Percentiles rank a stretch among this genome's conserved stretches.
phyloP scores from a whole-genome alignment of 108 stramenopile genomes.

The Nitzschia sp. region DNA sequence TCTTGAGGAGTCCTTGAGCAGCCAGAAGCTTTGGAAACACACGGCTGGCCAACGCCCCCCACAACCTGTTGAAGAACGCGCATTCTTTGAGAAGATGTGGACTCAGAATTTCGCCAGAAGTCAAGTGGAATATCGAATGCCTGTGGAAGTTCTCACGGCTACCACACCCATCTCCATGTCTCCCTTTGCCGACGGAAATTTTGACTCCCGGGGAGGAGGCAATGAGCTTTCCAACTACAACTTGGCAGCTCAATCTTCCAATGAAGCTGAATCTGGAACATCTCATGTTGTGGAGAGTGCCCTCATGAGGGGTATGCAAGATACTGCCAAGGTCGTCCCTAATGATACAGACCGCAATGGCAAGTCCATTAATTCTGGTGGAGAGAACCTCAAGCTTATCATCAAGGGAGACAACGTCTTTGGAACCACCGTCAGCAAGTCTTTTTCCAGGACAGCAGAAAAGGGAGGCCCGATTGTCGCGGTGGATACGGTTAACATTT shows the following conservation, averaged over 20 bases:
- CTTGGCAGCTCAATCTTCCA: neutral
- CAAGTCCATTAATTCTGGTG: slow-evolving; percentile 48
- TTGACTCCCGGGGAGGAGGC: slow-evolving; percentile 32
- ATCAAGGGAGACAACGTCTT: slow-evolving; percentile 80
- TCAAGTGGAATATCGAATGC: slow-evolving; percentile 76
- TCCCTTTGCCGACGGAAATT: slow-evolving; percentile 74
- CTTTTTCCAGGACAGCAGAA: slow-evolving; percentile 54
- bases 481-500: slow-evolving; percentile 80
- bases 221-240: slow-evolving; percentile 40
- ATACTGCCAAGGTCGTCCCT: neutral
- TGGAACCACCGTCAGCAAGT: slow-evolving; percentile 88
- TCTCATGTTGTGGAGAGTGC: slow-evolving; percentile 67
- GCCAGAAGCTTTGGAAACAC: slow-evolving; percentile 87
- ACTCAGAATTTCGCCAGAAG: slow-evolving; percentile 86
- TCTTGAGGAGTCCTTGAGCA: slow-evolving; percentile 79
- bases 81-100: slow-evolving; percentile 93
- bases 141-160: slow-evolving; percentile 76
- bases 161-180: slow-evolving; percentile 71
- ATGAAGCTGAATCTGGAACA: neutral
- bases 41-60: slow-evolving; percentile 92
- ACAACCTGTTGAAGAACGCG: slow-evolving; percentile 87
- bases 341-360: slow-evolving; percentile 4
- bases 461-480: slow-evolving; percentile 52
- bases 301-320: slow-evolving; percentile 49
- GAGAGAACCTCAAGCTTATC: slow-evolving; percentile 54